Evolutionary conservation across 306 rosid genomes (phyloP).

Genomic region (Malus fusca): DNA sequence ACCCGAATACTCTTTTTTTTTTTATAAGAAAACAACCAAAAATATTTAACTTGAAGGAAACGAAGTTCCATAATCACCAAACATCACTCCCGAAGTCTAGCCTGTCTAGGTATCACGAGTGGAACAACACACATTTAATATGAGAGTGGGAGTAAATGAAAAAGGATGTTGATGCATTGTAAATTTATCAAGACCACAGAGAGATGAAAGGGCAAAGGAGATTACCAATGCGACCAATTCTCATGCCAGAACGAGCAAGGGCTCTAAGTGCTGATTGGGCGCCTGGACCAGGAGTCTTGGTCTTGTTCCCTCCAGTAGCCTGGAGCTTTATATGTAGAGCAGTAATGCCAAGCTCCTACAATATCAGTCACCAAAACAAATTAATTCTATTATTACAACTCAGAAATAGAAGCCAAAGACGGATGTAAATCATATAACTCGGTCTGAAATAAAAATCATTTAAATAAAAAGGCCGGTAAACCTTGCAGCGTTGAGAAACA

Average conservation of each 20-base stretch:
- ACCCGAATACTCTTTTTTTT: background rate
- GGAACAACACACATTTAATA: background rate
- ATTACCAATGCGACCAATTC: slow-evolving; percentile 50
- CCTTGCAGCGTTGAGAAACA: slow-evolving; percentile 83
- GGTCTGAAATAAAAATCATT: background rate
- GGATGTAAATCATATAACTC: background rate
- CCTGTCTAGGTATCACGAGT: background rate
- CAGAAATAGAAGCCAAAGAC: background rate
- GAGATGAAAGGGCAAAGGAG: background rate
- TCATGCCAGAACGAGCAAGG: slow-evolving; percentile 59
- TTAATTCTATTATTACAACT: background rate
- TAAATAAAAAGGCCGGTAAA: background rate
- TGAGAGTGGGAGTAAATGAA: background rate
- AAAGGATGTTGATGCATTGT: background rate
- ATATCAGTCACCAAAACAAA: background rate
- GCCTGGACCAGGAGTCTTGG: slow-evolving; percentile 53
- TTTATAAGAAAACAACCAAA: background rate
- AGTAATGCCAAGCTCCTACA: slow-evolving; percentile 48
- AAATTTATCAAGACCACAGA: background rate
- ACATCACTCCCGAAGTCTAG: background rate
- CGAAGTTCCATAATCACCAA: background rate
- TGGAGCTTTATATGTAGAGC: slow-evolving; percentile 52
- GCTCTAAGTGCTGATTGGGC: slow-evolving; percentile 54
- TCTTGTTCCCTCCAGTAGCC: slow-evolving; percentile 57
- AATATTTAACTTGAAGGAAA: background rate